A percentile compares a stretch with the other conserved stretches of the same genome.
phyloP scores from a whole-genome alignment of 139 green algal species.

The Gonium pectorale region DNA sequence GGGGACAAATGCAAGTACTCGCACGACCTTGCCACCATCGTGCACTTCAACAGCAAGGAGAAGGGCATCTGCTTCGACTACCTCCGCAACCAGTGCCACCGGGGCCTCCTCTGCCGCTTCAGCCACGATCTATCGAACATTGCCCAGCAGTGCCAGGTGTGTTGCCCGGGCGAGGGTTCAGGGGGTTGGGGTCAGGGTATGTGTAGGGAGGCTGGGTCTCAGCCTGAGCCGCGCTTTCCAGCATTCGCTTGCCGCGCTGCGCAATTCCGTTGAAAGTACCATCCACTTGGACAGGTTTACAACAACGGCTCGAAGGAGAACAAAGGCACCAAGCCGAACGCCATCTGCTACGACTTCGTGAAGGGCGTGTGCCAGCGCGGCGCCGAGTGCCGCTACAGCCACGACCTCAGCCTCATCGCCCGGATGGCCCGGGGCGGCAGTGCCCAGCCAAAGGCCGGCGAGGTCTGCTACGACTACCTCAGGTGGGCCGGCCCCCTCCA shows the following conservation, averaged over 20 bases:
- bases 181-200: background rate
- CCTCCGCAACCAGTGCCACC: constrained; percentile 81
- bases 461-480: constrained; percentile 76
- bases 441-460: constrained; percentile 39
- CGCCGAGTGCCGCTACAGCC: constrained; percentile 81
- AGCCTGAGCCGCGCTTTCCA: too few relatives aligned
- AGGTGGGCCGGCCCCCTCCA: constrained; percentile 46
- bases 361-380: constrained; percentile 83
- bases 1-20: constrained; percentile 87
- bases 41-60: constrained; percentile 85
- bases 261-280: too few relatives aligned
- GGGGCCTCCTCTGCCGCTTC: constrained; percentile 89
- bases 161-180: background rate
- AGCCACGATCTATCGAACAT: constrained; percentile 87
- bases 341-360: constrained; percentile 93
- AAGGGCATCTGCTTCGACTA: constrained; percentile 94
- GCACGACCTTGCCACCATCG: constrained; percentile 85
- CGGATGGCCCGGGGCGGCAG: constrained; percentile 56
- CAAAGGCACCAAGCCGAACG: constrained; percentile 49
- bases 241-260: too few relatives aligned
- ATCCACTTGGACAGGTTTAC: constrained; percentile 55
- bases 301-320: constrained; percentile 48
- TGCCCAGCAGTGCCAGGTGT: constrained; percentile 74
- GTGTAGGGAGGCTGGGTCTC: background rate
- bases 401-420: constrained; percentile 80